Base-by-base conservation (phyloP, 352 stramenopile genomes). In the Phytopythium chamaehyphon region DNA sequence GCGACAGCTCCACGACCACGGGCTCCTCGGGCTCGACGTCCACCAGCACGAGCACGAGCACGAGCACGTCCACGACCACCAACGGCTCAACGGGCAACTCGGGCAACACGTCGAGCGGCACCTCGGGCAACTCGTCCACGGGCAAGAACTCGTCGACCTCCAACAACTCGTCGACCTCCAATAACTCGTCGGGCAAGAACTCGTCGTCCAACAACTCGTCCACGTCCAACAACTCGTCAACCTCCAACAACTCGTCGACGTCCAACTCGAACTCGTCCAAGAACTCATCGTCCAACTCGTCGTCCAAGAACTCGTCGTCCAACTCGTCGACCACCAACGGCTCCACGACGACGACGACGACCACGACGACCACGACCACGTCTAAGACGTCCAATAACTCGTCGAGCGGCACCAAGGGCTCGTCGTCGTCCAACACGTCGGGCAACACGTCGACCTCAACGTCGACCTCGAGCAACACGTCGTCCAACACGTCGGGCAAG, bases 51-150 rank as follows among this genome's bases (percentile, higher is more conserved):
- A 46, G 35, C 28, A 33, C 31, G 0, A 35, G 47, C 24, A 61
- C 58, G 2, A 47, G 46, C 1, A 64, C 57, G 5, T 51, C 45
- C 3, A 66, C 48, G 19, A 33, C 23, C 38, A 47, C 31, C 21
- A 45, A 33, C 26, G 22, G 15, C 6, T 50, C 44, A 9, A 40
- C 2, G 26, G 26, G 9, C 15, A 46, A 43, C 4, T 54, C 48
- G 47, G 38, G 47, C 24, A 52, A 52, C 42, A 48, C 42, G 2
- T 48, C 42, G 0, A n/a, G n/a, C n/a, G n/a, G n/a, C n/a, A n/a
- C n/a, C n/a, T 48, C 42, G 10, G 24, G 24, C 18, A 54, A 38
- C 18, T 40, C 46, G 14, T 42, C 28, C 7, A 8, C 15, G 6
- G 22, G 19, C 42, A 48, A 18, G 42, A 18, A 8, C 15, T 42